Percentiles rank a stretch among this genome's conserved stretches.
Conservation (phyloP, 805 yeast genomes). For the Candida awuae region DNA sequence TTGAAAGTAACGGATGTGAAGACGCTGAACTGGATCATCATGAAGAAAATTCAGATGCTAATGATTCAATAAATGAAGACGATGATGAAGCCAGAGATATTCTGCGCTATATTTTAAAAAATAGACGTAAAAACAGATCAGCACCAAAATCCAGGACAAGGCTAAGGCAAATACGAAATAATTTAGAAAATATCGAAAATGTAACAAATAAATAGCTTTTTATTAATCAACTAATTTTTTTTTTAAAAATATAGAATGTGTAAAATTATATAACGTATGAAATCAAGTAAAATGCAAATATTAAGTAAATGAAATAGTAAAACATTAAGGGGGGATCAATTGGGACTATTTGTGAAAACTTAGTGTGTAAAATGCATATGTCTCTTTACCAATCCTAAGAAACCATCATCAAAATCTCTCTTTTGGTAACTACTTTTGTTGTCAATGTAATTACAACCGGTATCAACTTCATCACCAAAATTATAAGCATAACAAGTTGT, state of each 20-base stretch:
- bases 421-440: constrained; percentile 27
- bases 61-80: background rate
- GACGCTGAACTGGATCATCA: background rate
- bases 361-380: constrained; percentile 10
- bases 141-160: background rate
- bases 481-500: constrained; percentile 53
- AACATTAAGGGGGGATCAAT: background rate
- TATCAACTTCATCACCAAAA: constrained; percentile 33
- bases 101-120: constrained; percentile 3
- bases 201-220: background rate
- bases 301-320: too few relatives aligned
- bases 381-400: constrained; percentile 17
- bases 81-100: constrained; percentile 10
- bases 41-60: background rate
- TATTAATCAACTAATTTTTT: too few relatives aligned
- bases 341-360: background rate
- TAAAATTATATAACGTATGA: too few relatives aligned
- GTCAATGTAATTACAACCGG: constrained; percentile 40
- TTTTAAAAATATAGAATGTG: too few relatives aligned
- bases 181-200: constrained; percentile 4
- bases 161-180: constrained; percentile 1
- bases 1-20: too few relatives aligned
- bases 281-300: background rate
- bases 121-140: background rate
- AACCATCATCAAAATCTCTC: constrained; percentile 18